Base-by-base conservation (phyloP, 768 basidiomycete species). In the Gelatoporia subvermispora region DNA sequence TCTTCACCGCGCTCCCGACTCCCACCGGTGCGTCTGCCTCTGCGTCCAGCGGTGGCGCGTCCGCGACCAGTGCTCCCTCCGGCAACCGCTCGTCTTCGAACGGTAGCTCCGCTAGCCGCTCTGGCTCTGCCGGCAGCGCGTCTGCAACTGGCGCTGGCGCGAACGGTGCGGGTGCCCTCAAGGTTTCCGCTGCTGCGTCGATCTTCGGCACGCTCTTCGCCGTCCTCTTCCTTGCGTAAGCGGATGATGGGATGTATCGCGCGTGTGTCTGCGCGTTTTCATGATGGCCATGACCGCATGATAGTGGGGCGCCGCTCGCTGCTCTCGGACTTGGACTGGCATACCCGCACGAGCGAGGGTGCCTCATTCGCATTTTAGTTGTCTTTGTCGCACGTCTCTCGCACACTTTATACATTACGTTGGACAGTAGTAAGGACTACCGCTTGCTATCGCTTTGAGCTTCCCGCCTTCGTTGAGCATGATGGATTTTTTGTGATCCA, bases 191-290 rank as follows among this genome's bases (percentile, higher is more conserved):
- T 28, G 39, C 66, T 42, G 65, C 65, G 17, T 61, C 63, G 13
- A 21, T 68, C 11, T 58, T 52, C 0, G 68, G 69, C 41, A 63
- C 66, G n/a, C 28, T 61, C 37, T 64, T 66, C 41, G 68, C 70
- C 7, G 62, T 70, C 47, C 54, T 48, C 2, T 67, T 72, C 57
- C 52, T 72, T 43, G 64, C 70, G 20, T 72, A 51, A 64, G 47
- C 41, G 28, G 16, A n/a, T 10, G 31, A 13, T 5, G 28, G 28
- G 13, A 5, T 31, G 28, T 31, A 31, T 13, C 13, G 5, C 13
- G 28, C 28, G 28, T 31, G 28, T 31, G 28, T 22, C 17, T 34
- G 31, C 5, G 18, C 23, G 25, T 35, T 24, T 43, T 39, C 34
- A 53, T 36, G 48, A 49, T 31, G 22, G 17, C 48, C 21, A 53